Base-by-base conservation (phyloP, 108 stramenopile species). In the Pseudonitzschia multistriata region DNA sequence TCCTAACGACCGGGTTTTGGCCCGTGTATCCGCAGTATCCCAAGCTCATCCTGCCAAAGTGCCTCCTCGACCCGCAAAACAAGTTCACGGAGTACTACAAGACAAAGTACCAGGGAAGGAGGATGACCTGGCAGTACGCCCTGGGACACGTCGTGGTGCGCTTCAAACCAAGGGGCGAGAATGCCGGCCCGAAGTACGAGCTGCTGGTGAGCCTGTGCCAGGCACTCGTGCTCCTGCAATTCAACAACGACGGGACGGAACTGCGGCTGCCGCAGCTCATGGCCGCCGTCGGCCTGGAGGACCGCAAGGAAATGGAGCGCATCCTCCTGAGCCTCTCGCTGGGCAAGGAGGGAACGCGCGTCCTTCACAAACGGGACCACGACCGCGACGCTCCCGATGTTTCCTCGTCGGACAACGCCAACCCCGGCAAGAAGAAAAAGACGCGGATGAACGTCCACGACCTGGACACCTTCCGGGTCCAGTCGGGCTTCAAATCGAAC, bases 1-100 rank as follows among this genome's bases (percentile, higher is more conserved):
- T 97, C 8, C 75, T 99, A 36, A 98, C 96, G 3, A 95, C 93
- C 13, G 96, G 97, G 0, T 97, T 95, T 74, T 99, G 99, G 99
- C 99, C 99, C 17, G 82, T 88, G 0, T 95, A 96, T 77, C 93
- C 97, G 0, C 77, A 83, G 56, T 87, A 83, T 61, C 70, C 76
- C 14, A 78, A 87, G 45, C 77, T 95, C 7, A 83, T 77, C 21
- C 68, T 97, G 0, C 95, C 93, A 5, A 27, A 73, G 27, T 72
- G 62, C 25, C 78, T 99, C 52, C 30, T 74, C 56, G 70, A 67
- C 14, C 83, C 72, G 24, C 82, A 84, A 74, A 68, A 74, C 4
- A 72, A 74, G 15, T 97, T 96, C 69, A 71, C 78, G 34, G 73
- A 67, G 34, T 97, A 94, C 82, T 96, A 96, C 85, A 87, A 81